Base-by-base conservation (phyloP, 371 early-diverging fungal species). In the Mucor plumbeus region DNA sequence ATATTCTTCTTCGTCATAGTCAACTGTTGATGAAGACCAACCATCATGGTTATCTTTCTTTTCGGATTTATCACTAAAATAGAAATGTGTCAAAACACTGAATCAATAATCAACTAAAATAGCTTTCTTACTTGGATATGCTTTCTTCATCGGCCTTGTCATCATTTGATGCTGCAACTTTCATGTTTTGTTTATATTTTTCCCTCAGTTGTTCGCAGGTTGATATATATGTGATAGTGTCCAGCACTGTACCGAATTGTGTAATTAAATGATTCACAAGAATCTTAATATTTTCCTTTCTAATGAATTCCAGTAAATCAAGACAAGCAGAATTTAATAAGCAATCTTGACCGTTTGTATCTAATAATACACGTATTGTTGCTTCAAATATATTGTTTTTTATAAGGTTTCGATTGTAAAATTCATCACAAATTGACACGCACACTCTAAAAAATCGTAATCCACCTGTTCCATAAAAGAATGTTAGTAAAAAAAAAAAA, bases 291-390 rank as follows among this genome's bases (percentile, higher is more conserved):
- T 90, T 92, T 69, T 91, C 89, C 72, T 79, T 88, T 61, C 88
- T 82, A 60, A 96, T 88, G 71, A 83, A 91, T 26, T 91, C 93
- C 61, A 97, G 87, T 38, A 97, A 73, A 64, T 95, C 95, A 47
- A 95, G 80, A 65, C 92, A 95, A 0, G 96, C 94, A 1, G 97
- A 95, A 70, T 94, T 93, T 47, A 95, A 60, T 54, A 95, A 70
- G 65, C 95, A 96, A 71, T 94, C 87, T 41, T 82, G 80, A 56
- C 88, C 87, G 40, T 88, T 79, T 3, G 91, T 90, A 19, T 85
- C 84, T 53, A 87, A 57, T 31, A 93, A 79, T n/a, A 88, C 75
- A 7, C 81, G 80, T 55, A 95, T 77, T 17, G 93, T 83, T 5
- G 90, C 86, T 39, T 86, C 88, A 58, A 95, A 83, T 26, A 94